A percentile compares a stretch with the other conserved stretches of the same genome.
phyloP scores from a whole-genome alignment of 2,329 filamentous ascomycete species.

The Aspergillus chevalieri region DNA sequence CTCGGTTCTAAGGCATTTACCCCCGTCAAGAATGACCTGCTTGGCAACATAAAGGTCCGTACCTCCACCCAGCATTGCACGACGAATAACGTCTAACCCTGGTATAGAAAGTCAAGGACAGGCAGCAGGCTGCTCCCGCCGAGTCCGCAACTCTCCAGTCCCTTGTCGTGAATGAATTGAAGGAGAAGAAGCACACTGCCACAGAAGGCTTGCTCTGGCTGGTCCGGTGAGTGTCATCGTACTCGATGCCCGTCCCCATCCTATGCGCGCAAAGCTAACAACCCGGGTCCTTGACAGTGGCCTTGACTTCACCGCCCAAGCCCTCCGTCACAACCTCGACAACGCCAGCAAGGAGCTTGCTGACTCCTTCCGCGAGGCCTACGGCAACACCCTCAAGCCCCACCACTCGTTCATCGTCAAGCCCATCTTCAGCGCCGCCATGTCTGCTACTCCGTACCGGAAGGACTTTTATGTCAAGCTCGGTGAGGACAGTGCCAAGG shows the following conservation, averaged over 20 bases:
- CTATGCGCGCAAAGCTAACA: background rate
- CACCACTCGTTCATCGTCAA: conserved; percentile 87
- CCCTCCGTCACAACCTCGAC: conserved; percentile 69
- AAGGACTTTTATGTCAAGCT: conserved; percentile 91
- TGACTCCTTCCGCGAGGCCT: conserved; percentile 79
- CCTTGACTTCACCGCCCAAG: conserved; percentile 87
- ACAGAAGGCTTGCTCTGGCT: conserved; percentile 91
- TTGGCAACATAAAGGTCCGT: conserved; percentile 80
- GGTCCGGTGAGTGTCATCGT: conserved; percentile 56
- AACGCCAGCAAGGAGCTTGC: conserved; percentile 68
- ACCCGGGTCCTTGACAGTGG: conserved; percentile 51
- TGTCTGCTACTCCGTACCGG: conserved; percentile 87
- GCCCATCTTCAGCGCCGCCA: conserved; percentile 86
- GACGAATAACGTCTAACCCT: conserved; percentile 7
- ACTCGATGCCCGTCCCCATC: background rate
- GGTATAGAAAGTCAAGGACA: conserved; percentile 75
- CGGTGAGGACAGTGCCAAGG: conserved; percentile 47
- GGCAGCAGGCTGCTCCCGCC: conserved; percentile 68
- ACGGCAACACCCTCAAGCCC: conserved; percentile 79
- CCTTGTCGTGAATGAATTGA: conserved; percentile 79
- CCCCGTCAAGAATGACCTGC: conserved; percentile 85
- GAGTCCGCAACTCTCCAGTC: conserved; percentile 81
- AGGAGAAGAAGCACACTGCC: conserved; percentile 79
- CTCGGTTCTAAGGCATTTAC: conserved; percentile 69
- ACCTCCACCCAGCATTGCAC: conserved; percentile 3